Base-by-base conservation (phyloP, 345 rosid genomes). In the Bruguiera gymnorhiza region DNA sequence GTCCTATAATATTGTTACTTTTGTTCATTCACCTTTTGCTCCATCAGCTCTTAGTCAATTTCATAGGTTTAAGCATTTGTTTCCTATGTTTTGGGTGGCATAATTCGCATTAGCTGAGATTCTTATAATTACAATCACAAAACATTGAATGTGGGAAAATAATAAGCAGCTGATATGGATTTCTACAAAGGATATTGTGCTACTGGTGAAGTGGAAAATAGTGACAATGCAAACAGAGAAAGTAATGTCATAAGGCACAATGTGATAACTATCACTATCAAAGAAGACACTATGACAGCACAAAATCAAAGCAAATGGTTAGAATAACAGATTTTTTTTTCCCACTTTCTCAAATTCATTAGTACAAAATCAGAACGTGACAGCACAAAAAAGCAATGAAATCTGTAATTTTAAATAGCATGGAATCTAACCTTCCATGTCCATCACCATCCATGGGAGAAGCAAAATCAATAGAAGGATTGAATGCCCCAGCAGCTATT, bases 401-500 rank as follows among this genome's bases (percentile, higher is more conserved):
- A 54, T 59, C 50, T n/a, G 20, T 43, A 54, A 63, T 36, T 29
- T 31, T 56, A 63, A 70, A 51, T 54, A 8, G 19, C 8, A 26
- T 29, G 53, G 59, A 31, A 36, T 67, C 86, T 62, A 67, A 92
- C 98, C 99, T 95, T 84, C 98, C 98, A 83, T 95, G 98, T 69
- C 99, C 99, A 85, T 95, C 99, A 29, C 97, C 98, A 89, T 95
- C 99, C 92, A 95, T 53, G 50, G 99, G 98, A 66, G 98, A 95
- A 82, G 93, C 97, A 83, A 70, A 92, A 84, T 95, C 98, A 61
- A 89, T 68, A 39, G 83, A 78, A 53, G 97, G 97, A 82, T 92
- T 92, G 77, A 95, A 92, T 43, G 87, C 84, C 63, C 96, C 90
- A 80, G 98, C 92, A 57, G 97, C 99, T 78, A 74, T 90, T 60